Evolutionary conservation across 1,284 basidiomycete species (phyloP), one percentile per base, ranked within the genome.

Genomic region (Puccinia polysora): DNA sequence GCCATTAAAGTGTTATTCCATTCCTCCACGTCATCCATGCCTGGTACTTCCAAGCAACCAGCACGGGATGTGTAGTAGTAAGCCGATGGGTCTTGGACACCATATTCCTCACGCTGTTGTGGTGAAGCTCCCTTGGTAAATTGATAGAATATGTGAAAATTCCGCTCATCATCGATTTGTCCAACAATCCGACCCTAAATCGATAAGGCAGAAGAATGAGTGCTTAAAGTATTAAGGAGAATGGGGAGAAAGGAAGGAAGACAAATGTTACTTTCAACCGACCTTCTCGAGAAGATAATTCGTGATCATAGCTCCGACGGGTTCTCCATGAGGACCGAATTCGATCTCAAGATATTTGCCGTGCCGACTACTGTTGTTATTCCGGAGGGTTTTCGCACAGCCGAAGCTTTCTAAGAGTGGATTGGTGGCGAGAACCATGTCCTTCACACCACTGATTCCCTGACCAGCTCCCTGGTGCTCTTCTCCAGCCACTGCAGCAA

Each of bases 341-440:
- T 97, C 97, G 81, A 99, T 97, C 81, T 99, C 95, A 30, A 98
- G 84, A 80, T 98, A 99, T 84, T 99, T 99, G 62, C 96, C 95
- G 85, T 98, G 96, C 76, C 96, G 88, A 86, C 90, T 94, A 6
- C 91, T 95, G 80, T 99, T 99, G 82, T 99, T 97, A 81, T 99
- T 99, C 71, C 96, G 86, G 74, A 99, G 84, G 18, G 96, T 99
- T 83, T 98, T 99, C 30, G 96, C 96, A 81, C 96, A 98, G 28
- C 96, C 96, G 76, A 99, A 99, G 81, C 91, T 95, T 82, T 99
- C 96, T 75, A 99, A 83, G 49, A 99, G 81, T 25, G 96, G 96
- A 80, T 99, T 98, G 18, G 96, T 99, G 8, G 96, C 96, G 50
- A 99, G 84, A n/a, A 98, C 96, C 96, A 99, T 99, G 79, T 98